Evolutionary conservation across 108 stramenopile genomes (phyloP), one percentile per base, ranked within the genome.

Genomic region (Seminavis robusta): DNA sequence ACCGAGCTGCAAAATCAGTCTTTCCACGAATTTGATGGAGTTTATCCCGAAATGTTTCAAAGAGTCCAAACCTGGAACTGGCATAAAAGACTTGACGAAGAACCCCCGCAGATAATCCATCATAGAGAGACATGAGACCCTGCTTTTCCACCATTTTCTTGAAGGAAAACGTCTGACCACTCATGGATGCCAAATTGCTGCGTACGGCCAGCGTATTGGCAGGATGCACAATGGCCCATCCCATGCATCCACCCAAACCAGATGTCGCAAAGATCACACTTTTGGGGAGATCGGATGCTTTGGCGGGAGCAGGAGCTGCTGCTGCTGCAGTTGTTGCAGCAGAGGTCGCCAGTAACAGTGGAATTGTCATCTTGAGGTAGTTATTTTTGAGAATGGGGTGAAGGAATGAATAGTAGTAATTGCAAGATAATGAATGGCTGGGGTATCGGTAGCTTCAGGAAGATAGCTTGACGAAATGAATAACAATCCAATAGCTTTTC

Each of bases 31-130:
- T 63, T 59, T 90, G 81, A 59, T 94, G 91, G 24, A 94, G 48
- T 31, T 57, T 69, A 58, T 96, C 95, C 29, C 95, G 82, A 59
- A 88, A 86, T 16, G 78, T 84, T 54, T 96, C 95, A 74, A 93
- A 96, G 31, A 96, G 64, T 16, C 95, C 95, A 66, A 94, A 92
- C 40, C 95, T 74, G 7, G 82, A 57, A 4, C 85, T 77, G 10
- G 95, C 92, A 70, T 96, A 96, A 75, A 96, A 87, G 34, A 96
- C 79, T 59, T 96, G 95, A 48, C 93, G 80, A 33, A 79, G 38
- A 33, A 91, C 39, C 38, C 95, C 95, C 7, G 95, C 95, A 34
- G 79, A 72, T 7, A 96, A 61, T 26, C 95, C 95, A 75, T 90
- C 88, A 64, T 96, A 96, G 10, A 96, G 57, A 60, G 75, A 64